Evolutionary conservation across 305 asterid species (phyloP).

Genomic region (Fraxinus paxiana): DNA sequence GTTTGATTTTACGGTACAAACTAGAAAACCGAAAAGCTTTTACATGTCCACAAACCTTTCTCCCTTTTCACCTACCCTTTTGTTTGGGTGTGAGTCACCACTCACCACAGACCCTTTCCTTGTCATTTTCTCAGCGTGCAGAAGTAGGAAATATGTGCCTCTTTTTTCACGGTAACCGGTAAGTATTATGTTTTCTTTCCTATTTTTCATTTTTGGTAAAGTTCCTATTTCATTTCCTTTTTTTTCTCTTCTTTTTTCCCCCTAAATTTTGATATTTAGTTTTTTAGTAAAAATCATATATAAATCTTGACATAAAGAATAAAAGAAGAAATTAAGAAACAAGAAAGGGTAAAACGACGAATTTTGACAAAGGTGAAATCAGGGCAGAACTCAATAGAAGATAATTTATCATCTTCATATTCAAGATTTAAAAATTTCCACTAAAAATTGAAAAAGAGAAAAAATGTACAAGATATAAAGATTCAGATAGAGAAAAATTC

Average conservation of each 20-base stretch:
- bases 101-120: not conserved
- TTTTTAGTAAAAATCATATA: not conserved
- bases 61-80: too few species aligned
- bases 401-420: not conserved
- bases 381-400: not conserved
- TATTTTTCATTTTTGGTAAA: too few species aligned
- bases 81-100: not conserved
- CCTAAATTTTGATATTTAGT: not conserved
- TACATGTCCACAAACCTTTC: not conserved
- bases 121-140: not conserved
- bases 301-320: not conserved
- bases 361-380: not conserved
- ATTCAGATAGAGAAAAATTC: not conserved
- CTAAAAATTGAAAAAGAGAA: not conserved
- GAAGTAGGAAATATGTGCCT: not conserved
- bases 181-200: too few species aligned
- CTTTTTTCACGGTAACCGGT: not conserved
- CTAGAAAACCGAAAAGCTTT: not conserved
- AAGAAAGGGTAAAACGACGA: not conserved
- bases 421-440: not conserved
- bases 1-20: not conserved
- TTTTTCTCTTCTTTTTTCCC: too few species aligned
- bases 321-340: not conserved
- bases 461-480: not conserved
- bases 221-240: too few species aligned